Conservation (phyloP, 495 filamentous ascomycete genomes). For the Hypoxylon cercidicola region DNA sequence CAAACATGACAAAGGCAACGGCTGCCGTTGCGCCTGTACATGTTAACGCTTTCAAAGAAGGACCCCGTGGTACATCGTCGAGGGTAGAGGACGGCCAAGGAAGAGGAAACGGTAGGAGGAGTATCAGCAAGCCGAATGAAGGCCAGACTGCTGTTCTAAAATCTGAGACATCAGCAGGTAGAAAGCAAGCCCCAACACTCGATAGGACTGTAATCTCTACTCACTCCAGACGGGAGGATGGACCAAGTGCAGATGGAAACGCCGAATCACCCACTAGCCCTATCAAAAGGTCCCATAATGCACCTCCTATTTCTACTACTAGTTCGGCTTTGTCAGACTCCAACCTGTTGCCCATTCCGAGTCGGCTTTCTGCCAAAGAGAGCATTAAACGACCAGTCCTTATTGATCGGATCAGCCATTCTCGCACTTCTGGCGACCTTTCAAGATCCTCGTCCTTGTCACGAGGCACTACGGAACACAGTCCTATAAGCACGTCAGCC, state of each 20-base stretch:
- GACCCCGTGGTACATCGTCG: slow-evolving; percentile 48
- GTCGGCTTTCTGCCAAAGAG: slow-evolving; percentile 41
- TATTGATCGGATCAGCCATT: slow-evolving; percentile 62
- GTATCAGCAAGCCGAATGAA: slow-evolving; percentile 51
- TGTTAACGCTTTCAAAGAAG: slow-evolving; percentile 65
- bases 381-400: slow-evolving; percentile 52
- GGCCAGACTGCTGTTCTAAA: slow-evolving; percentile 30
- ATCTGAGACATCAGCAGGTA: slow-evolving; percentile 48
- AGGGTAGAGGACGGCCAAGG: slow-evolving; percentile 51
- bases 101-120: slow-evolving; percentile 45
- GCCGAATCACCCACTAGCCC: slow-evolving; percentile 56
- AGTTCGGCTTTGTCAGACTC: slow-evolving; percentile 41
- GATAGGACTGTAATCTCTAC: slow-evolving; percentile 49
- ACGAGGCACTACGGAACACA: slow-evolving; percentile 61
- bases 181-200: slow-evolving; percentile 44
- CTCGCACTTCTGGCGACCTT: slow-evolving; percentile 52
- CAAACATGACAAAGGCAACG: slow-evolving; percentile 59
- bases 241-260: slow-evolving; percentile 53
- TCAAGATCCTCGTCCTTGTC: slow-evolving; percentile 74
- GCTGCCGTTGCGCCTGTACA: slow-evolving; percentile 64
- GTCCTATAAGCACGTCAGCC: slow-evolving; percentile 63
- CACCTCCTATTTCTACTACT: slow-evolving; percentile 31
- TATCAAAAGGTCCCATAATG: slow-evolving; percentile 48
- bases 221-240: slow-evolving; percentile 51
- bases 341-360: slow-evolving; percentile 30